Percentiles rank a stretch among this genome's conserved stretches.
phyloP scores from a whole-genome alignment of 83 land plant genomes.

The Picea abies region DNA sequence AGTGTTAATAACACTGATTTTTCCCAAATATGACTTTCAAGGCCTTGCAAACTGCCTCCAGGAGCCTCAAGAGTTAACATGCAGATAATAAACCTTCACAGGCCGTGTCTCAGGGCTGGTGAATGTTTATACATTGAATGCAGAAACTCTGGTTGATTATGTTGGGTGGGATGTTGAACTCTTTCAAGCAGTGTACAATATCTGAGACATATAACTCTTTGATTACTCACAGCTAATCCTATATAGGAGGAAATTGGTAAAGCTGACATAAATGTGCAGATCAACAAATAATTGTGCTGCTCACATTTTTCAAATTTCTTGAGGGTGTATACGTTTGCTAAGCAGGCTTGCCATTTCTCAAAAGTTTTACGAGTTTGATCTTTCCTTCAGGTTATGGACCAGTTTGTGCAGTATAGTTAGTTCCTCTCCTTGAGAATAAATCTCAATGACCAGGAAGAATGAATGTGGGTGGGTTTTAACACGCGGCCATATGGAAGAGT shows the following conservation, averaged over 20 bases:
- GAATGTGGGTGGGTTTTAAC: neutral
- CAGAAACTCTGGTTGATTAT: neutral
- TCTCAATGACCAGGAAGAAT: neutral
- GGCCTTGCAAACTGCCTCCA: neutral
- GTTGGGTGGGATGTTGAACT: neutral
- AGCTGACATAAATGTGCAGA: neutral
- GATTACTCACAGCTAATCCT: slow-evolving; percentile 13
- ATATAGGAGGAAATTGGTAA: slow-evolving; percentile 7
- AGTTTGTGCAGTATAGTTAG: neutral
- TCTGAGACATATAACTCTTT: slow-evolving; percentile 16
- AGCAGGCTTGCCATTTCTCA: neutral
- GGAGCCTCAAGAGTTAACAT: neutral
- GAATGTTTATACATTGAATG: slow-evolving; percentile 18
- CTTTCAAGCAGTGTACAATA: slow-evolving; percentile 13
- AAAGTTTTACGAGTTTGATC: neutral
- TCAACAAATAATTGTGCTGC: neutral
- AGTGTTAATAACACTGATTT: neutral
- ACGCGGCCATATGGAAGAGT: neutral
- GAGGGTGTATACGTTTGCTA: neutral
- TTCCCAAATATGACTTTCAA: slow-evolving; percentile 12
- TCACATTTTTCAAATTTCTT: too few relatives aligned
- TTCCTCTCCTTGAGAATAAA: neutral
- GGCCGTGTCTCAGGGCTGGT: slow-evolving; percentile 20
- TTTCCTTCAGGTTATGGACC: neutral
- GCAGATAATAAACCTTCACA: slow-evolving; percentile 17